These are phyloP conservation scores for Mycena floridula DNA, from an alignment of 768 basidiomycete species.

Conservation along the genomic window DNA sequence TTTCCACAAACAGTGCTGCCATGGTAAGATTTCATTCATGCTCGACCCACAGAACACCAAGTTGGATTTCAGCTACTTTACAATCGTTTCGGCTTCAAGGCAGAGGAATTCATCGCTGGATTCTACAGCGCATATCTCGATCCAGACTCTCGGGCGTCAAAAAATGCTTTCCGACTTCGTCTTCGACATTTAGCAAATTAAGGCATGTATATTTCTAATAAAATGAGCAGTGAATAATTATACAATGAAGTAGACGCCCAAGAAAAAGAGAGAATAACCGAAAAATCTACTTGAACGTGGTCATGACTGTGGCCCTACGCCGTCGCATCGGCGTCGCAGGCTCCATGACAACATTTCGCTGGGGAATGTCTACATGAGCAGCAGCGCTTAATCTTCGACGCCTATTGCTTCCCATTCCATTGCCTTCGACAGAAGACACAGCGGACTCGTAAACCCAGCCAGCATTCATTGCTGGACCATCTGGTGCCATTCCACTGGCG, in stretches of 20 bases:
- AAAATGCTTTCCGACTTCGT: constrained; percentile 75
- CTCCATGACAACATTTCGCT: neutral
- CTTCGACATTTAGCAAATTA: constrained; percentile 45
- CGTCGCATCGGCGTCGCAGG: neutral
- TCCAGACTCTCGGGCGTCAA: constrained; percentile 60
- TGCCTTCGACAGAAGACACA: constrained; percentile 25
- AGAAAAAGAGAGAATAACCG: no score
- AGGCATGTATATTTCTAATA: no score
- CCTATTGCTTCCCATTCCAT: neutral
- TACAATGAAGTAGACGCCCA: neutral
- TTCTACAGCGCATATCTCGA: constrained; percentile 82
- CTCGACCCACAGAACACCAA: neutral
- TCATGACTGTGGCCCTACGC: neutral
- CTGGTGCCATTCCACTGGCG: constrained; percentile 22
- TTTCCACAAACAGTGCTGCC: constrained; percentile 75
- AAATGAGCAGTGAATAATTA: neutral
- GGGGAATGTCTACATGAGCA: neutral
- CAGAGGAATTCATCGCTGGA: constrained; percentile 75
- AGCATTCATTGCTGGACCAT: constrained; percentile 13
- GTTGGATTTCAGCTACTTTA: constrained; percentile 52
- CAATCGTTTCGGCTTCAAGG: constrained; percentile 85
- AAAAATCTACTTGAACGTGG: no score
- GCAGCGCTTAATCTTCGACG: constrained; percentile 4
- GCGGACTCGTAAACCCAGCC: constrained; percentile 49
- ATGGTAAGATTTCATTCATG: constrained; percentile 43